Evolutionary conservation across 768 basidiomycete genomes (phyloP), one percentile per base, ranked within the genome.

Genomic region (Hypholoma sublateritium): DNA sequence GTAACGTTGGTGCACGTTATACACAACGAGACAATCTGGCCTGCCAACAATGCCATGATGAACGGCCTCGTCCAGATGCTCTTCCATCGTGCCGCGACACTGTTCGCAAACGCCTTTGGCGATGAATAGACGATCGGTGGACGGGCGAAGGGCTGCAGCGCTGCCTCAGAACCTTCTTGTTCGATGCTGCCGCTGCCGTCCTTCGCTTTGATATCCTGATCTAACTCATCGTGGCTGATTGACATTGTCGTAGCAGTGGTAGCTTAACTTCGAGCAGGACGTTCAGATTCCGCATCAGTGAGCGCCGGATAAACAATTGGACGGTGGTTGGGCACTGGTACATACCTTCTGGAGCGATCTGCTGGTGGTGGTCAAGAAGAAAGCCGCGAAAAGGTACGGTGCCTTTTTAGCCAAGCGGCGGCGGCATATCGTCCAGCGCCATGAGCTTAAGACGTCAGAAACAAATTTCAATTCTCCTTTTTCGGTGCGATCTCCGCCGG

Each of bases 1-100:
- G 89, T 89, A 24, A 93, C 87, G 65, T 88, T 94, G 52, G 92
- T 95, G 70, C 88, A 91, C 13, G 91, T 93, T 55, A 95, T 94
- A 69, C 93, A 94, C 50, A 94, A 68, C 50, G 92, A 93, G 34
- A 93, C 86, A 28, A 93, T 69, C 69, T 95, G 93, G 12, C 93
- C 93, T 3, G 88, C 85, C 24, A 93, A 52, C 35, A 94, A 69
- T 19, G 87, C 82, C 28, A 89, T 74, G 8, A 83, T 68, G 70
- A 94, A 93, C 11, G 85, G 82, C 53, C 75, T 79, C 8, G 91
- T 92, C 89, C 91, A 94, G 4, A 93, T 62, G 65, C 90, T 91
- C 64, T 70, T 80, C 77, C 88, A 88, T 36, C 91, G 80, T 12
- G 71, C 72, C 62, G 75, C 79, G 39, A 85, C 65, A 61, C 87